Base-by-base conservation (phyloP, 257 asterid species). In the Paulownia fortunei region DNA sequence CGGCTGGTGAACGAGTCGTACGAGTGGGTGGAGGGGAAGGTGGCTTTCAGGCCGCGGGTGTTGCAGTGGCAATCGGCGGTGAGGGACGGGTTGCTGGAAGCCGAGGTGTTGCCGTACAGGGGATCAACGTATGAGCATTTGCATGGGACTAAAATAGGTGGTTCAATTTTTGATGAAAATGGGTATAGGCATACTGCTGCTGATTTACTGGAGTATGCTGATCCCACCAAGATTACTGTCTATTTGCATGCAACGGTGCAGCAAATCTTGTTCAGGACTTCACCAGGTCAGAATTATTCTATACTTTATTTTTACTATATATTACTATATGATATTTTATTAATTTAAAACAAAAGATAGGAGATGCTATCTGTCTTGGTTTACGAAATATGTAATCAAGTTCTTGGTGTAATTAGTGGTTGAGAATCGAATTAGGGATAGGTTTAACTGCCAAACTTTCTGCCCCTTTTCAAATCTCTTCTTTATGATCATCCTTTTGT, bases 121-220 rank as follows among this genome's bases (percentile, higher is more conserved):
- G 96, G 94, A 0, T 79, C 78, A 15, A 87, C 93, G 23, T 88
- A 62, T 34, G 92, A 92, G 32, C 98, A 94, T 84, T 16, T 85
- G 49, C 23, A 1, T 4, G 98, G 98, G 52, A 92, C 98, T 18
- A 94, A 94, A 72, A 74, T 86, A 6, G 98, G 98, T 11, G 98
- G 97, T 0, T 70, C 90, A 0, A 80, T 86, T 3, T 89, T 94
- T 69, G 98, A 94, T 82, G 84, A 71, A 27, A 66, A 80, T 18
- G 92, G 97, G n/a, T 27, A 68, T 8, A 83, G 98, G 67, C 98
- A 94, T 60, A 86, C 92, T 0, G 91, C 97, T 11, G 98, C 98
- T 0, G 97, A 94, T 82, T 78, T 94, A 15, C 78, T 93, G 41
- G 92, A 89, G 75, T 92, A 92, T 7, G 98, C 97, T 46, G 73